Evolutionary conservation across 2,329 filamentous ascomycete genomes (phyloP).

Genomic region (Aureobasidium melanogenum): DNA sequence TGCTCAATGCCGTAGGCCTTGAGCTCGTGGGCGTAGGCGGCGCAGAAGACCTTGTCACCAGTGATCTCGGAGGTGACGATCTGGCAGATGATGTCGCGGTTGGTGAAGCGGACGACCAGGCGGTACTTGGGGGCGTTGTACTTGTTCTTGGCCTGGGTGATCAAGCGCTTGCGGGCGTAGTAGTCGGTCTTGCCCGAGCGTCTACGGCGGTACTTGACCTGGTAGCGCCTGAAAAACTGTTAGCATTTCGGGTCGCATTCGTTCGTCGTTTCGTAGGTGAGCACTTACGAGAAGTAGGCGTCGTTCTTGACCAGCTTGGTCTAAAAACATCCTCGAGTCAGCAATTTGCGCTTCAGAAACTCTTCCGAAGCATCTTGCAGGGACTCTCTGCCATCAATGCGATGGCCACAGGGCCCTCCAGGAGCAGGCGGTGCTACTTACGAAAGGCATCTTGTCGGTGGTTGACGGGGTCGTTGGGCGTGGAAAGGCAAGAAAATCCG

Average conservation of each 20-base stretch:
- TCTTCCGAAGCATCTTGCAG: slow-evolving; percentile 97
- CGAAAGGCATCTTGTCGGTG: slow-evolving; percentile 37
- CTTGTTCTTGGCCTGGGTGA: slow-evolving; percentile 99
- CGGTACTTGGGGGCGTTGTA: slow-evolving; percentile 99
- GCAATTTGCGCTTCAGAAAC: slow-evolving; percentile 98
- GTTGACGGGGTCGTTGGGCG: slow-evolving; percentile 10
- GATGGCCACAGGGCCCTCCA: neutral
- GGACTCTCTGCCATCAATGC: slow-evolving; percentile 51
- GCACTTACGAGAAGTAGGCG: slow-evolving; percentile 91
- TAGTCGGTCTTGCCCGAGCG: slow-evolving; percentile 98
- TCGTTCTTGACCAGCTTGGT: slow-evolving; percentile 95
- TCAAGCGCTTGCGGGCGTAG: slow-evolving; percentile 98
- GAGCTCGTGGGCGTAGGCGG: slow-evolving; percentile 96
- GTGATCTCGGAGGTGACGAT: slow-evolving; percentile 93
- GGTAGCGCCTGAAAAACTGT: slow-evolving; percentile 62
- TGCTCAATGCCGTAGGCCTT: slow-evolving; percentile 95
- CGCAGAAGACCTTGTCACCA: slow-evolving; percentile 91
- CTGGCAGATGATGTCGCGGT: slow-evolving; percentile 98
- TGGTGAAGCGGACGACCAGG: slow-evolving; percentile 72
- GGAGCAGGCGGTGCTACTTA: slow-evolving; percentile 29
- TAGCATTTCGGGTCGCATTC: neutral
- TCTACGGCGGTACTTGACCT: slow-evolving; percentile 99
- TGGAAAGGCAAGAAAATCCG: neutral
- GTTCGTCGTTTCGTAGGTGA: neutral
- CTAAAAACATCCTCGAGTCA: slow-evolving; percentile 76